Evolutionary conservation across 2,329 filamentous ascomycete species (phyloP), one percentile per base, ranked within the genome.

Genomic region (Zalaria sp.): DNA sequence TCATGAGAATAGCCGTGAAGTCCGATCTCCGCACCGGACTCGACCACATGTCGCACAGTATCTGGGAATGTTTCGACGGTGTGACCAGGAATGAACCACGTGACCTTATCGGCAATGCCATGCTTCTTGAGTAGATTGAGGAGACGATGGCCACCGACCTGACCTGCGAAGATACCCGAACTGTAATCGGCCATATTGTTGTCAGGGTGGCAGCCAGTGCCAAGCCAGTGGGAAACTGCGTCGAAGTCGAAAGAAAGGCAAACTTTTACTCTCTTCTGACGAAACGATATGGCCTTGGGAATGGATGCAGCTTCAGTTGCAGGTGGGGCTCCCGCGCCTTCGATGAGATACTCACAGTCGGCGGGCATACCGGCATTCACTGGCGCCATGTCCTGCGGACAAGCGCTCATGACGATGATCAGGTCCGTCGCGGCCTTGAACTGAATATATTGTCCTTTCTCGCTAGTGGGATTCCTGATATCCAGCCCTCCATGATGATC

Each of bases 71-170:
- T 73, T 47, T 78, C 73, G 39, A 73, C 63, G 0, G 66, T 71
- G 56, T 78, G 73, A 37, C 73, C 73, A 0, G 74, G 74, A 7
- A 77, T 67, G 49, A 75, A 77, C 73, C 73, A 77, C 3, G 73
- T 76, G 27, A 72, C 62, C 44, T 69, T 69, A 26, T 72, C 61
- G 3, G 69, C 58, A 26, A 77, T 65, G 2, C 55, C 52, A 35
- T 71, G 62, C 49, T 68, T 71, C 28, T 65, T 61, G 51, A 77
- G 71, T 40, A 77, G 57, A 37, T 65, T 68, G 6, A 77, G 57
- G 3, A 77, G 61, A 6, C 73, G 65, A 0, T 68, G 68, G 0
- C 75, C 72, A 29, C 73, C 73, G n/a, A 75, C 71, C 42, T 67
- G 62, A 1, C 67, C 73, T 37, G 67, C 65, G 54, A 77, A 74